Base-by-base conservation (phyloP, 768 basidiomycete species). In the Boletus edulis region DNA sequence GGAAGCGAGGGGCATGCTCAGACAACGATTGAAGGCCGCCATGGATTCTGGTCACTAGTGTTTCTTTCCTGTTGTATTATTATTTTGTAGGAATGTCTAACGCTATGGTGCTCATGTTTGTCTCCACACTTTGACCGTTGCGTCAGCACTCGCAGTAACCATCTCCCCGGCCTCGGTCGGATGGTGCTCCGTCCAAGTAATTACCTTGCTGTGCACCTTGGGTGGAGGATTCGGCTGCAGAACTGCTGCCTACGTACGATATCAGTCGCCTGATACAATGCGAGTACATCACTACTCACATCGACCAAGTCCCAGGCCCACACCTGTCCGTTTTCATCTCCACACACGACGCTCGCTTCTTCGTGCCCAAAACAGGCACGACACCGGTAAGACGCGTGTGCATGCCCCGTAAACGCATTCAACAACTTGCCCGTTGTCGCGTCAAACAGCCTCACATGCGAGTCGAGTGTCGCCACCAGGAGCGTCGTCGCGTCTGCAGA, bases 281-380 rank as follows among this genome's bases (percentile, higher is more conserved):
- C 29, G 8, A 35, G 27, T 10, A 51, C 8, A 3, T 11, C 2
- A 5, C 18, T 27, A 73, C 83, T 66, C 71, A 95, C 95, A 68
- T 92, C 89, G 20, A 98, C 81, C 55, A 98, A 75, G 62, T 96
- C 92, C 95, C 95, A 99, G 40, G 84, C 84, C 92, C 93, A 97
- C 3, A 99, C 75, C 56, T 72, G 75, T 1, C 97, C 97, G 9
- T 86, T 81, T 71, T 98, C 97, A 67, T 98, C 97, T 10, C 97
- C 97, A 56, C 83, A 86, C 5, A 96, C 67, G 15, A 98, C 84
- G 24, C 70, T 83, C 9, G 86, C 88, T 72, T 98, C 97, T 4
- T 78, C 87, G 58, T 89, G 81, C 12, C 89, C 89, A 64, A 96
- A 96, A 61, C 84, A 87, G 24, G 87, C 86, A 29, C 88, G 85